A percentile compares a stretch with the other conserved stretches of the same genome.
These are phyloP conservation scores for Iodosphaeria phyllophila DNA, from an alignment of 2,329 filamentous ascomycete genomes.

Conservation along the genomic window DNA sequence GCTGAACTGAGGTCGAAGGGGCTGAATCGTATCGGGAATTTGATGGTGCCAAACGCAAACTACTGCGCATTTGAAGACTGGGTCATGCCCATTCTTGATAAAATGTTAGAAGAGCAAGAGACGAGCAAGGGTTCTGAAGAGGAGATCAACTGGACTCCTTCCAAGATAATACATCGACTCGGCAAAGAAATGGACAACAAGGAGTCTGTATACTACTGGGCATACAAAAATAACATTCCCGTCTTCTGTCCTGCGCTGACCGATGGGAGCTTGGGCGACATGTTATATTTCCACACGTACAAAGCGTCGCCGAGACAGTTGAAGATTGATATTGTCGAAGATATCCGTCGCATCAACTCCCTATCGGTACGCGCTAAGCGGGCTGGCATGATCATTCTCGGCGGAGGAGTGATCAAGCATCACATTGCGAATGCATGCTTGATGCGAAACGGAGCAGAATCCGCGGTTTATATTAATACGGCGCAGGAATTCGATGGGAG, in stretches of 20 bases:
- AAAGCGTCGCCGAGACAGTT: constrained; percentile 68
- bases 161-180: constrained; percentile 73
- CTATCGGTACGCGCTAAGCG: constrained; percentile 74
- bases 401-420: constrained; percentile 91
- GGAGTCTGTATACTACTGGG: constrained; percentile 89
- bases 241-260: constrained; percentile 94
- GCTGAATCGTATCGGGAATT: constrained; percentile 88
- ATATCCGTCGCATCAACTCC: constrained; percentile 85
- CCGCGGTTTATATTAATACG: constrained; percentile 94
- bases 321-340: constrained; percentile 78
- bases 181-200: constrained; percentile 92
- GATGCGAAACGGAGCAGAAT: constrained; percentile 95
- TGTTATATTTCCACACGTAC: constrained; percentile 98
- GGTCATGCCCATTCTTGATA: constrained; percentile 88
- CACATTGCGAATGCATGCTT: constrained; percentile 95
- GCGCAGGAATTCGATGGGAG: constrained; percentile 95
- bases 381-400: constrained; percentile 87
- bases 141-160: constrained; percentile 79
- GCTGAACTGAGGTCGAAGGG: constrained; percentile 65
- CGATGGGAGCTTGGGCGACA: constrained; percentile 87
- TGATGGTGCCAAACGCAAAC: constrained; percentile 91
- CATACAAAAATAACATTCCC: constrained; percentile 88
- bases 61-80: constrained; percentile 98
- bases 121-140: constrained; percentile 45
- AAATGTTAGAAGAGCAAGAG: constrained; percentile 87